Base-by-base conservation (phyloP, 306 rosid genomes). In the Rosa chinensis region DNA sequence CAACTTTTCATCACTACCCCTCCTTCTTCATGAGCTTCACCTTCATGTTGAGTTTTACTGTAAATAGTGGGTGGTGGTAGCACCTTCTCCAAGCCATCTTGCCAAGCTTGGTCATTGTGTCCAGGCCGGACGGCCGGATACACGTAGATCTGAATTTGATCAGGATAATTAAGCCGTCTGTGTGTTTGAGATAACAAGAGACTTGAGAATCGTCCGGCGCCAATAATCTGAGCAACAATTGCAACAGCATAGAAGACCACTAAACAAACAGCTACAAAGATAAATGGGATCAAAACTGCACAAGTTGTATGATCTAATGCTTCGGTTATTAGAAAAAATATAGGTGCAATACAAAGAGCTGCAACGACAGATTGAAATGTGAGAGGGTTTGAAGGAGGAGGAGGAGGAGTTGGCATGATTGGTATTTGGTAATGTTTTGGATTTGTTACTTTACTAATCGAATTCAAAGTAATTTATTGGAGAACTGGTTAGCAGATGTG, bases 291-390 rank as follows among this genome's bases (percentile, higher is more conserved):
- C 12, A 48, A 17, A 71, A 71, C 23, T 48, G 9, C 20, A 71
- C 11, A 13, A 7, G 21, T 8, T 6, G 61, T 17, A 8, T 14
- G 8, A 48, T 47, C 55, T 48, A 55, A 16, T 47, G 23, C 75
- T 9, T 68, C 73, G 8, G 50, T 68, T 21, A 28, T 48, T 5
- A 71, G 75, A 71, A 71, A 71, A 71, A 28, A 12, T 18, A 48
- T 6, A 12, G 10, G 14, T 45, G 59, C 61, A 11, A 71, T 71
- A 13, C 59, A 52, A 21, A 71, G 75, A 71, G 75, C 58, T 1
- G 23, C 48, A 14, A 25, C 4, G 44, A 25, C 20, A 48, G 61
- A 47, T 8, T 17, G 58, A 28, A 71, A 28, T 13, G 75, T 25
- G 18, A 71, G 43, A 71, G 59, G 75, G 8, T 44, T 25, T 61